phyloP scores from a whole-genome alignment of 495 filamentous ascomycete genomes.

The Aspergillus nidulans region DNA sequence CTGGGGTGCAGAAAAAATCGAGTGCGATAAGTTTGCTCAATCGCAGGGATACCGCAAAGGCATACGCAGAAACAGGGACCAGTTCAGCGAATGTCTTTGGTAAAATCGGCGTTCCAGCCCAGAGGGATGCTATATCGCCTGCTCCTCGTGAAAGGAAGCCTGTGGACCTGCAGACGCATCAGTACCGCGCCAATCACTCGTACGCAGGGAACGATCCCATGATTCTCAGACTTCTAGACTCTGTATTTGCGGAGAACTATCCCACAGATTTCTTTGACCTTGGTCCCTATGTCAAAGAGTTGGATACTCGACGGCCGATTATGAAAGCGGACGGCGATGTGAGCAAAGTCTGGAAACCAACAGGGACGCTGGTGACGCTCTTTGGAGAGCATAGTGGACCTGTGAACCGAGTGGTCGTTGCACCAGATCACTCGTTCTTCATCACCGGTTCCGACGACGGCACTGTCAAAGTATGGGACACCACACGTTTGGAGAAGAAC shows the following conservation, averaged over 20 bases:
- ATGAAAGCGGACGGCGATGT: conserved; percentile 51
- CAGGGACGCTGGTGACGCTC: conserved; percentile 75
- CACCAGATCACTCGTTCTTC: conserved; percentile 94
- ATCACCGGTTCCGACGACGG: conserved; percentile 91
- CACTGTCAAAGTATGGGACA: conserved; percentile 91
- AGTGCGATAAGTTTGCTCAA: conserved; percentile 84
- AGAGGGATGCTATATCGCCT: conserved; percentile 31
- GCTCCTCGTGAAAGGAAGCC: conserved; percentile 28
- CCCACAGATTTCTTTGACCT: conserved; percentile 67
- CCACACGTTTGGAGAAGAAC: conserved; percentile 81
- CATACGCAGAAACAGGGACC: conserved; percentile 76
- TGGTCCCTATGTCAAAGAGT: conserved; percentile 75
- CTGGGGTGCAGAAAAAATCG: conserved; percentile 53
- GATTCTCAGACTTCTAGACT: conserved; percentile 79
- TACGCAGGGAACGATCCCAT: conserved; percentile 88
- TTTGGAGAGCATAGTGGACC: conserved; percentile 83
- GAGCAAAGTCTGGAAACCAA: conserved; percentile 71
- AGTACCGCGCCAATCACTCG: conserved; percentile 54
- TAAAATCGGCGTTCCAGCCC: conserved; percentile 70
- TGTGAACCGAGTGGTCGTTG: conserved; percentile 75
- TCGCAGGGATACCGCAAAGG: conserved; percentile 72
- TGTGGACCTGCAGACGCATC: conserved; percentile 20
- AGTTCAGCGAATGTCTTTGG: conserved; percentile 80
- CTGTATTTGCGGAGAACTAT: conserved; percentile 86
- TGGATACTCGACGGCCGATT: conserved; percentile 58